A percentile compares a stretch with the other conserved stretches of the same genome.
Conservation (phyloP, 768 basidiomycete genomes). For the Boletus rufocinnamomeus region DNA sequence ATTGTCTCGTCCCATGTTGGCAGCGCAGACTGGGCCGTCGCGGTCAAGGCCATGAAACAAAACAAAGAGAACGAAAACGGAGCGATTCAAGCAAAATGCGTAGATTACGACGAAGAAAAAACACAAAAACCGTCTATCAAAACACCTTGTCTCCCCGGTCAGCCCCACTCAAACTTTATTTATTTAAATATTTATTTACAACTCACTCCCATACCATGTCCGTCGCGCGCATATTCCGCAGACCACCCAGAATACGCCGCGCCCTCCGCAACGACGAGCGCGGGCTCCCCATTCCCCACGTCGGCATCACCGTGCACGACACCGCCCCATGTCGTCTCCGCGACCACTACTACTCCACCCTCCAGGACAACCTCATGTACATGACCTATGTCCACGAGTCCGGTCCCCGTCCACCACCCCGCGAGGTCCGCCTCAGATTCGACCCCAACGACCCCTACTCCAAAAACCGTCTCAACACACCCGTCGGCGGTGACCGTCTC, state of each 20-base stretch:
- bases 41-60: conserved; percentile 44
- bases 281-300: conserved; percentile 74
- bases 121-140: not conserved
- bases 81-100: conserved; percentile 6
- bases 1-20: conserved; percentile 82
- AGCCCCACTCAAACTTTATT: not conserved
- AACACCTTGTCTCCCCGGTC: not conserved
- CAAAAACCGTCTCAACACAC: conserved; percentile 72
- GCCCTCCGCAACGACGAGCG: conserved; percentile 51
- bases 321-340: conserved; percentile 71
- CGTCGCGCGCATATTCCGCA: conserved; percentile 50
- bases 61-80: not conserved
- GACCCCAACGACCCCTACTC: conserved; percentile 83
- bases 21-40: conserved; percentile 37
- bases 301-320: conserved; percentile 64
- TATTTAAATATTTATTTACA: conserved; percentile 6
- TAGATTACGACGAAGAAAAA: not conserved
- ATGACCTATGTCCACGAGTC: conserved; percentile 85
- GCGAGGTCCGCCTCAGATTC: conserved; percentile 64
- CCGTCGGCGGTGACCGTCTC: conserved; percentile 68
- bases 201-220: conserved; percentile 5
- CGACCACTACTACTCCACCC: conserved; percentile 81
- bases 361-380: conserved; percentile 91
- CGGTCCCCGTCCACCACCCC: conserved; percentile 51
- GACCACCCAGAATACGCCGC: conserved; percentile 47